Base-by-base conservation (phyloP, 2,329 filamentous ascomycete genomes). In the Boeremia exigua region DNA sequence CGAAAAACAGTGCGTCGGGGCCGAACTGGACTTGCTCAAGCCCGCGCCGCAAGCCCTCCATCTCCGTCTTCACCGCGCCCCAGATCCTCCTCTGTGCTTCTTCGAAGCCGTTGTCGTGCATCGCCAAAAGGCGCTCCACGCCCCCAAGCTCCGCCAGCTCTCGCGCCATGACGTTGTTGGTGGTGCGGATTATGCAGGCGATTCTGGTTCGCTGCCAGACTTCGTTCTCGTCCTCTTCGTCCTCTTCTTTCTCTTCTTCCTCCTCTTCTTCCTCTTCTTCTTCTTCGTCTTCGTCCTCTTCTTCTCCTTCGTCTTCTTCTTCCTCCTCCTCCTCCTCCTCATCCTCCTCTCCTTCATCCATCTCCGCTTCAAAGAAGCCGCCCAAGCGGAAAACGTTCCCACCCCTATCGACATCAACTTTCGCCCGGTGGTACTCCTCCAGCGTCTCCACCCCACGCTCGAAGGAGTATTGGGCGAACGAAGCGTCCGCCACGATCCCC, bases 381-480 rank as follows among this genome's bases (percentile, higher is more conserved):
- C n/a, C n/a, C n/a, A n/a, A n/a, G n/a, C n/a, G n/a, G n/a, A n/a
- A n/a, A n/a, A n/a, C n/a, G n/a, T n/a, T n/a, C n/a, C n/a, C n/a
- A 23, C 19, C 19, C 19, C 5, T 5, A 23, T 23, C 19, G 19
- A 23, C 11, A 17, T 19, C 15, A 9, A 43, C 30, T 7, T 43
- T 43, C 11, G 7, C 12, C 5, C 2, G 6, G 23, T 23, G 4
- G 10, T 55, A 40, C 10, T 28, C 34, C 2, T 23, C 11, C 19
- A 39, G 25, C 3, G 33, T 40, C 14, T 49, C 52, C 28, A 55
- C 36, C 4, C 52, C 39, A n/a, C 15, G 9, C 1, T 45, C 19
- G 28, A 45, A 49, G 11, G 33, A 34, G 12, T 55, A 48, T 17
- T 55, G 40, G 14, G 33, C 39, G 28, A 39, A 46, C 10, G 39